Conservation (phyloP, 2,329 filamentous ascomycete species). For the Aschersonia sp. region DNA sequence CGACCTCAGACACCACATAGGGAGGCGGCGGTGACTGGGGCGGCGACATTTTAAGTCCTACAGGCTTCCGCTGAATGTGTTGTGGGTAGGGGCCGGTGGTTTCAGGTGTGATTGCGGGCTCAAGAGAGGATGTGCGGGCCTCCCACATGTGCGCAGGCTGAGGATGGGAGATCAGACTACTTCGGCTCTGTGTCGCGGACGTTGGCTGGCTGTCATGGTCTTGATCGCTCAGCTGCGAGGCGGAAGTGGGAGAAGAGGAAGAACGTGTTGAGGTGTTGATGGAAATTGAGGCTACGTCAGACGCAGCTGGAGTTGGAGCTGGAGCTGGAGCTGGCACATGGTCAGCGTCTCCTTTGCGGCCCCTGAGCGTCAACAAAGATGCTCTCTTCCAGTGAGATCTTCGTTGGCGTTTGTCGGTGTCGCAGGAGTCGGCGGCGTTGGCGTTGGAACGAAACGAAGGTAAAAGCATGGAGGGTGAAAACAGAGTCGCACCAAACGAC, state of each 20-base stretch:
- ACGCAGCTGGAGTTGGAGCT: neutral
- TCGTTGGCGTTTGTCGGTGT: neutral
- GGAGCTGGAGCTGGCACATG: neutral
- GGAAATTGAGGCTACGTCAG: conserved; percentile 2
- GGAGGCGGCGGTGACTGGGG: conserved; percentile 7
- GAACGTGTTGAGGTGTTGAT: conserved; percentile 1
- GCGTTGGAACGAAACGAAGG: conserved; percentile 11
- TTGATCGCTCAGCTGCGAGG: neutral
- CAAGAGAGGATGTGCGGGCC: conserved; percentile 19
- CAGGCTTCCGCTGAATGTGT: conserved; percentile 11
- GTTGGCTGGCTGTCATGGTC: conserved; percentile 3
- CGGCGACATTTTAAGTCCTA: conserved; percentile 5
- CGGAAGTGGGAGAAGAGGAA: neutral
- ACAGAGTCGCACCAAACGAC: conserved; percentile 18
- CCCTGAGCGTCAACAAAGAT: conserved; percentile 5
- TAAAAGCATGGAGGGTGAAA: conserved; percentile 22
- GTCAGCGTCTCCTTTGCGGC: conserved; percentile 2
- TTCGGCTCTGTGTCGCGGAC: conserved; percentile 4
- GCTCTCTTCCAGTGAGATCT: conserved; percentile 12
- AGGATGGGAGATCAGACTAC: conserved; percentile 6
- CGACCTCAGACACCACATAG: conserved; percentile 4
- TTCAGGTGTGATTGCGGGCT: conserved; percentile 22
- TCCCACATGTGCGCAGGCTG: conserved; percentile 19
- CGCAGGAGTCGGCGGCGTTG: neutral
- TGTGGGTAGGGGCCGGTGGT: conserved; percentile 12